Evolutionary conservation across 305 asterid genomes (phyloP).

Genomic region (Caryopteris hybrid): DNA sequence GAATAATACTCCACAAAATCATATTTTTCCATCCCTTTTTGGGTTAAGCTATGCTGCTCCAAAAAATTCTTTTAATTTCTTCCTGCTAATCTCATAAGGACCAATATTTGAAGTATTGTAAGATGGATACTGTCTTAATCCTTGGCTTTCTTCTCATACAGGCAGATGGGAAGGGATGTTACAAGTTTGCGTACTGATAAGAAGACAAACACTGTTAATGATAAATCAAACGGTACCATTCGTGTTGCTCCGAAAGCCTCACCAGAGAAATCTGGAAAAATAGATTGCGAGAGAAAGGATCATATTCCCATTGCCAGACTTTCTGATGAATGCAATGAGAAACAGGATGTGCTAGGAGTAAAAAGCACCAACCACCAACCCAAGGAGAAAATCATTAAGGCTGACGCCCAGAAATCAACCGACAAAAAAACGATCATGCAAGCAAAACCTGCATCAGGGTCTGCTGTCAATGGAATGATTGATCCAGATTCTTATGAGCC

Average conservation of each 20-base stretch:
- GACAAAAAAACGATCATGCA: conserved; percentile 46
- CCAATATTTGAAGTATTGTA: not conserved
- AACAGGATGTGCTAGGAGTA: conserved; percentile 56
- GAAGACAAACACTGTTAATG: conserved; percentile 34
- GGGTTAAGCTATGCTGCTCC: not conserved
- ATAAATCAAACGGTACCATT: conserved; percentile 39
- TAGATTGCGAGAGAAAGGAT: conserved; percentile 38
- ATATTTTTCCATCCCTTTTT: not conserved
- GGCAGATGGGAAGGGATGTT: conserved; percentile 79
- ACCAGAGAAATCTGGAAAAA: conserved; percentile 40
- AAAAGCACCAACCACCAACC: conserved; percentile 53
- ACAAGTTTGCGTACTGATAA: conserved; percentile 50
- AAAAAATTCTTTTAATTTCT: not conserved
- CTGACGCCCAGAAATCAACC: conserved; percentile 42
- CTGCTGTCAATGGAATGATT: conserved; percentile 34
- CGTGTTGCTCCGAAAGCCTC: conserved; percentile 44
- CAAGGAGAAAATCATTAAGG: conserved; percentile 42
- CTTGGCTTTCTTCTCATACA: conserved; percentile 25
- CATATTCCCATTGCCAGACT: conserved; percentile 22
- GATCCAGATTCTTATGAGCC: conserved; percentile 25
- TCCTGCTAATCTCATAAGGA: not conserved
- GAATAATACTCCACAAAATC: not conserved
- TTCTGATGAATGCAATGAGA: conserved; percentile 34
- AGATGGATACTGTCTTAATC: not conserved
- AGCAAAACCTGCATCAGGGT: conserved; percentile 43